Conservation (phyloP, 2,329 filamentous ascomycete genomes). For the Xenoacremonium recifei region DNA sequence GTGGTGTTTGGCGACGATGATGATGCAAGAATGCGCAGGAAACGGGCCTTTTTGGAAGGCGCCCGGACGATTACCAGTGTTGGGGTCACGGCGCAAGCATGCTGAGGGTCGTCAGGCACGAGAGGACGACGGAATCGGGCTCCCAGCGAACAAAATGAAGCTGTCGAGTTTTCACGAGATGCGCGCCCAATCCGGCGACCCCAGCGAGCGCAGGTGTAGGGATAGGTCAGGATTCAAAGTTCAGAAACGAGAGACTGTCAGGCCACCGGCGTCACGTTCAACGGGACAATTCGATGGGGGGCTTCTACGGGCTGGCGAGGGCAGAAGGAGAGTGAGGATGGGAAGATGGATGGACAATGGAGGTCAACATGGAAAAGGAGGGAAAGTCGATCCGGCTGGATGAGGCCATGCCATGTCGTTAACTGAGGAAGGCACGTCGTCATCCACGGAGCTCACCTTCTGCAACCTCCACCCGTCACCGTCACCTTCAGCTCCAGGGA, state of each 20-base stretch:
- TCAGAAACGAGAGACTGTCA: constrained; percentile 17
- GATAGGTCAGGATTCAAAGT: neutral
- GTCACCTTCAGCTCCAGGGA: no score
- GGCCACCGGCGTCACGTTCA: neutral
- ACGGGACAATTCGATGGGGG: constrained; percentile 5
- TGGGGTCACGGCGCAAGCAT: constrained; percentile 20
- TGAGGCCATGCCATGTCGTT: neutral
- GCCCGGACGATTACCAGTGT: neutral
- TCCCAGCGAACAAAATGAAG: no score
- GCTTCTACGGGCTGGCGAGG: no score
- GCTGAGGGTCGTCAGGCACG: constrained; percentile 18
- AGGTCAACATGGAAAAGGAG: neutral
- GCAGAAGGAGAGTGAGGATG: constrained; percentile 4
- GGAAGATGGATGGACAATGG: neutral
- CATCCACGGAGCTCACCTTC: no score
- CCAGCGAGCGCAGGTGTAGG: constrained; percentile 10
- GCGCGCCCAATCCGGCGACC: constrained; percentile 15
- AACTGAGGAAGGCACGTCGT: neutral
- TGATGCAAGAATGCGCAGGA: neutral
- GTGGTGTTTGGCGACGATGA: constrained; percentile 5
- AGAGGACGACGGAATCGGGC: constrained; percentile 6
- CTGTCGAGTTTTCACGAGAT: constrained; percentile 3
- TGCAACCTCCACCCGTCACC: no score
- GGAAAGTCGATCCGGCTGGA: neutral
- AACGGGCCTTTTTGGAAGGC: neutral